Evolutionary conservation across 1,284 basidiomycete species (phyloP).

Genomic region (Boletus mariae): DNA sequence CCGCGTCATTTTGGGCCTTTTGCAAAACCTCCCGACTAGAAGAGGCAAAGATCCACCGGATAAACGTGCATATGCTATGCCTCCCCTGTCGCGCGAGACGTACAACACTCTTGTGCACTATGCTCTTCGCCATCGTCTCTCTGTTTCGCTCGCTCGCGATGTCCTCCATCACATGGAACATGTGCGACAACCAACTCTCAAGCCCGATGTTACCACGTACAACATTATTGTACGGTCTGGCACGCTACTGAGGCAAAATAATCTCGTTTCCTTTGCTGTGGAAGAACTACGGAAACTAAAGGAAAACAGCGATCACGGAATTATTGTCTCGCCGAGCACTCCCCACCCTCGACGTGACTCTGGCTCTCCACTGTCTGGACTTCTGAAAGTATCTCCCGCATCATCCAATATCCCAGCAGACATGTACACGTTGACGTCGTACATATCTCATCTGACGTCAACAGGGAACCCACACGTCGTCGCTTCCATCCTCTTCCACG

Average conservation of each 20-base stretch:
- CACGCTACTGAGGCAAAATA: conserved; percentile 48
- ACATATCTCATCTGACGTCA: conserved; percentile 50
- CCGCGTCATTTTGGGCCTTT: conserved; percentile 47
- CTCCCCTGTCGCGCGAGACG: conserved; percentile 40
- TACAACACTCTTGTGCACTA: conserved; percentile 69
- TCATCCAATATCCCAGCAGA: conserved; percentile 31
- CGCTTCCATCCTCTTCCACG: conserved; percentile 41
- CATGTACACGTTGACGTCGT: conserved; percentile 46
- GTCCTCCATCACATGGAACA: conserved; percentile 55
- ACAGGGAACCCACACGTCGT: conserved; percentile 47
- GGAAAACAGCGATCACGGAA: conserved; percentile 25
- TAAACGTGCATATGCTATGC: conserved; percentile 21
- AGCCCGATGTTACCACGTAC: conserved; percentile 48
- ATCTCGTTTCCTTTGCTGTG: conserved; percentile 39
- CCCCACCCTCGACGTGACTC: conserved; percentile 1
- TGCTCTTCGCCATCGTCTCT: conserved; percentile 56
- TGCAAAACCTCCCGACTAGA: conserved; percentile 22
- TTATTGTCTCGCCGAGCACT: conserved; percentile 13
- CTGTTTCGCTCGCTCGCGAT: conserved; percentile 42
- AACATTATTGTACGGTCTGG: conserved; percentile 57
- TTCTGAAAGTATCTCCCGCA: conserved; percentile 11
- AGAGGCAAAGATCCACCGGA: conserved; percentile 21
- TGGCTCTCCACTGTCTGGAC: conserved; percentile 9
- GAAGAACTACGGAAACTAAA: conserved; percentile 29
- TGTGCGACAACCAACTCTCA: conserved; percentile 37